These are phyloP conservation scores for Clitopilus hobsonii DNA, from an alignment of 768 basidiomycete genomes.

Conservation along the genomic window DNA sequence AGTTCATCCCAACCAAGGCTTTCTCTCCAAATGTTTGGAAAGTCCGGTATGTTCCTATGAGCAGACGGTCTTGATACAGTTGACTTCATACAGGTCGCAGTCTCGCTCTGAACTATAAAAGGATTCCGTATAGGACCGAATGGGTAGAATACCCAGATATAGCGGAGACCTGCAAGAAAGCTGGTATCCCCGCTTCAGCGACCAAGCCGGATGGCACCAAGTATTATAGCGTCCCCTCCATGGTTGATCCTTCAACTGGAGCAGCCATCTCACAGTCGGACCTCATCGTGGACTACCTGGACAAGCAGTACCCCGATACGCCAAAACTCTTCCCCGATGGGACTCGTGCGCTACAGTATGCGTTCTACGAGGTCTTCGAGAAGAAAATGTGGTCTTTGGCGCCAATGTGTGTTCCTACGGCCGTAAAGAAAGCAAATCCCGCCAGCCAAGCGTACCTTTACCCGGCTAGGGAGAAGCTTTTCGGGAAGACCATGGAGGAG, in stretches of 20 bases:
- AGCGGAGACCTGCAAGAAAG: slow-evolving; percentile 19
- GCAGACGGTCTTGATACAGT: too few relatives aligned
- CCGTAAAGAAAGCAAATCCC: slow-evolving; percentile 18
- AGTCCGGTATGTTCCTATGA: slow-evolving; percentile 19
- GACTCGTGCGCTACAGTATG: slow-evolving; percentile 12
- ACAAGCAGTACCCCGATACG: slow-evolving; percentile 40
- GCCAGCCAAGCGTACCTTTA: slow-evolving; percentile 27
- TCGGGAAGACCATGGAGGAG: slow-evolving; percentile 27
- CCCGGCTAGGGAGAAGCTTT: slow-evolving; percentile 18
- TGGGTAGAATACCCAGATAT: slow-evolving; percentile 43
- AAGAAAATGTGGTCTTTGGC: not conserved
- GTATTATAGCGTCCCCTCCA: slow-evolving; percentile 44
- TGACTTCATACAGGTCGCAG: too few relatives aligned
- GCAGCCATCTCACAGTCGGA: slow-evolving; percentile 35
- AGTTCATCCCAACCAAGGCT: slow-evolving; percentile 13
- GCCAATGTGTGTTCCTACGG: slow-evolving; percentile 11
- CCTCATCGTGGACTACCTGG: slow-evolving; percentile 46
- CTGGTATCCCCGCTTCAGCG: slow-evolving; percentile 30
- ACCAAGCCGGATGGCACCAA: slow-evolving; percentile 24
- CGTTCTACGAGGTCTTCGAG: slow-evolving; percentile 4
- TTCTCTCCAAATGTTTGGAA: slow-evolving; percentile 32
- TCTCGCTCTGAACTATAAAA: slow-evolving; percentile 24
- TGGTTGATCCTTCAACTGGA: slow-evolving; percentile 32
- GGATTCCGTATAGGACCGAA: slow-evolving; percentile 28
- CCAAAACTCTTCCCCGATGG: slow-evolving; percentile 32